A percentile compares a stretch with the other conserved stretches of the same genome.
Evolutionary conservation across 1,139 yeast genomes (phyloP).

Genomic region (Candida sp.): DNA sequence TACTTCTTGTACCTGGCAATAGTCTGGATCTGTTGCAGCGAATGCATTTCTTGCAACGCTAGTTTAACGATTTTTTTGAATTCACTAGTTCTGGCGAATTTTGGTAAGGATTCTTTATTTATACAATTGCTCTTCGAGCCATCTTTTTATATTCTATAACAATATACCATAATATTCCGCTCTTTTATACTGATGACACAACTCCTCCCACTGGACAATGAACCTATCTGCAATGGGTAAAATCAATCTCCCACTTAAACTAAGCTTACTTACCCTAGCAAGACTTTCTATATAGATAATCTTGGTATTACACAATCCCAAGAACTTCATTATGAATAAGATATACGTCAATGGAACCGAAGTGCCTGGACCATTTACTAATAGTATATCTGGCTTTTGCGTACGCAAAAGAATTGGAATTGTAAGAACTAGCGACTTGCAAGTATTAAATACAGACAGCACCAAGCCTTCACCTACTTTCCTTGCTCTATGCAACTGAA

Average conservation of each 20-base stretch:
- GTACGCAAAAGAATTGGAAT: slow-evolving; percentile 15
- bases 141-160: slow-evolving; percentile 30
- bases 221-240: slow-evolving; percentile 73
- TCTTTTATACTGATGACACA: slow-evolving; percentile 51
- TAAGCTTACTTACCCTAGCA: slow-evolving; percentile 76
- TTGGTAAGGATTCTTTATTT: no score
- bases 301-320: slow-evolving; percentile 51
- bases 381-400: slow-evolving; percentile 47
- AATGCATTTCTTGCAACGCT: no score
- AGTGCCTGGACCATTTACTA: slow-evolving; percentile 95
- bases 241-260: slow-evolving; percentile 72
- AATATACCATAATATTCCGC: slow-evolving; percentile 79
- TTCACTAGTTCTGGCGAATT: no score
- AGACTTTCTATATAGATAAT: slow-evolving; percentile 84
- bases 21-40: no score
- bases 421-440: slow-evolving; percentile 33
- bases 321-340: slow-evolving; percentile 48
- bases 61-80: no score
- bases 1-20: no score
- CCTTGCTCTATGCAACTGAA: slow-evolving; percentile 69
- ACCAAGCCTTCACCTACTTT: slow-evolving; percentile 62
- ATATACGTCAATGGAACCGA: slow-evolving; percentile 74
- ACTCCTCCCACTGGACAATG: slow-evolving; percentile 86
- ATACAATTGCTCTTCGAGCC: no score
- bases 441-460: slow-evolving; percentile 53